Conservation (phyloP, 2,329 filamentous ascomycete genomes). For the Oidium heveae region DNA sequence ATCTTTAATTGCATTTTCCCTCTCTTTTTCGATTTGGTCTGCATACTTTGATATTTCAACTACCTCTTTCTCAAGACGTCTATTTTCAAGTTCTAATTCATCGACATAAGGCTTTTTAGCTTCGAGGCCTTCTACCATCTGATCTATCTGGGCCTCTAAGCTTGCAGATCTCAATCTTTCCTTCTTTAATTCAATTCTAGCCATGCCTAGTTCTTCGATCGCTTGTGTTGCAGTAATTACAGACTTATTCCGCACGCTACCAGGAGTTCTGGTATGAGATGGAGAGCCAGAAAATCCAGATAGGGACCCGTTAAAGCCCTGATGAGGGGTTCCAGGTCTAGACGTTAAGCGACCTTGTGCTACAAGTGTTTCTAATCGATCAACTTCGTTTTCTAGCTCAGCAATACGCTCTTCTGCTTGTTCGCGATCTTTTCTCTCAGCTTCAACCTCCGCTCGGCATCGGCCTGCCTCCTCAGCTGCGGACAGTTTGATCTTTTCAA, state of each 20-base stretch:
- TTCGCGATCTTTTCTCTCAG: constrained; percentile 32
- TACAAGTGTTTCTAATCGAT: constrained; percentile 30
- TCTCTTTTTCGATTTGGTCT: constrained; percentile 57
- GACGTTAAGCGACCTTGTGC: constrained; percentile 18
- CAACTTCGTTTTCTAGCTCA: constrained; percentile 37
- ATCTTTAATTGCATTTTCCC: constrained; percentile 54
- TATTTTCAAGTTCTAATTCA: constrained; percentile 59
- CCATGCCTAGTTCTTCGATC: constrained; percentile 36
- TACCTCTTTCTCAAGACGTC: constrained; percentile 55
- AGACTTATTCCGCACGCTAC: constrained; percentile 27
- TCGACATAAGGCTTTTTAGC: constrained; percentile 70
- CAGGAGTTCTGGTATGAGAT: constrained; percentile 28
- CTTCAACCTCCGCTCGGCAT: constrained; percentile 26
- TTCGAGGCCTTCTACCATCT: constrained; percentile 66
- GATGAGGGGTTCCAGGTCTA: constrained; percentile 31
- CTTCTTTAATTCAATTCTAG: constrained; percentile 46
- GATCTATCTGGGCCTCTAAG: constrained; percentile 53
- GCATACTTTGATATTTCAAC: constrained; percentile 66
- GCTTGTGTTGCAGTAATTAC: constrained; percentile 34
- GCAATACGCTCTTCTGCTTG: constrained; percentile 34
- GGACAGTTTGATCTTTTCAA: constrained; percentile 34
- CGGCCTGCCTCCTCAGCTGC: constrained; percentile 31
- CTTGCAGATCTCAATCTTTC: constrained; percentile 53
- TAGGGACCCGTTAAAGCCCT: constrained; percentile 24
- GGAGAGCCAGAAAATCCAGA: constrained; percentile 30